Evolutionary conservation across 257 asterid genomes (phyloP).

Genomic region (Pogostemon cablin): DNA sequence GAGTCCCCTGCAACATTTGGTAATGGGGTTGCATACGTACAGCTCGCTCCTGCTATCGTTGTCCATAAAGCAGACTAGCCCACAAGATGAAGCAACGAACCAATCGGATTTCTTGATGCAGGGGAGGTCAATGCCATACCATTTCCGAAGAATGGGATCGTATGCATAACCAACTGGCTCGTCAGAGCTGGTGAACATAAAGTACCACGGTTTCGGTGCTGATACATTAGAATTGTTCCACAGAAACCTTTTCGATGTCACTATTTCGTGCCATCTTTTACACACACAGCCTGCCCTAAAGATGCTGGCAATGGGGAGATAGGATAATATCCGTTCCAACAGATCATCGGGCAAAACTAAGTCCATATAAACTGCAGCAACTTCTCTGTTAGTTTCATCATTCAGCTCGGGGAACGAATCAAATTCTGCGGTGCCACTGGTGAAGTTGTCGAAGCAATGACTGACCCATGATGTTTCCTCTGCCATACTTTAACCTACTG

Average conservation of each 20-base stretch:
- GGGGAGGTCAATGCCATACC: constrained; percentile 87
- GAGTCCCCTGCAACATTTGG: constrained; percentile 51
- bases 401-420: constrained; percentile 54
- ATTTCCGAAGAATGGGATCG: constrained; percentile 73
- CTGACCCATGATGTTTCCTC: constrained; percentile 86
- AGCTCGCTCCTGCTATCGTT: constrained; percentile 71
- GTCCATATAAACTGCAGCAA: constrained; percentile 56
- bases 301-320: constrained; percentile 80
- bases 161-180: constrained; percentile 85
- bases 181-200: constrained; percentile 92
- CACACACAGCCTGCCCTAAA: constrained; percentile 82
- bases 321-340: constrained; percentile 74
- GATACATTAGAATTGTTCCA: constrained; percentile 59
- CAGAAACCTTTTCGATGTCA: constrained; percentile 65
- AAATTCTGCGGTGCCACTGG: constrained; percentile 33
- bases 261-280: constrained; percentile 83
- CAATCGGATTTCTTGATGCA: constrained; percentile 70
- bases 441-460: constrained; percentile 52
- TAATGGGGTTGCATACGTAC: constrained; percentile 81
- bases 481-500: constrained; percentile 55
- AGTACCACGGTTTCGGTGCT: constrained; percentile 88
- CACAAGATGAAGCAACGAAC: constrained; percentile 78
- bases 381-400: constrained; percentile 56
- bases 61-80: constrained; percentile 90
- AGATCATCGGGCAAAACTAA: constrained; percentile 80